Evolutionary conservation across 441 rosid species (phyloP).

Genomic region (Breynia disticha): DNA sequence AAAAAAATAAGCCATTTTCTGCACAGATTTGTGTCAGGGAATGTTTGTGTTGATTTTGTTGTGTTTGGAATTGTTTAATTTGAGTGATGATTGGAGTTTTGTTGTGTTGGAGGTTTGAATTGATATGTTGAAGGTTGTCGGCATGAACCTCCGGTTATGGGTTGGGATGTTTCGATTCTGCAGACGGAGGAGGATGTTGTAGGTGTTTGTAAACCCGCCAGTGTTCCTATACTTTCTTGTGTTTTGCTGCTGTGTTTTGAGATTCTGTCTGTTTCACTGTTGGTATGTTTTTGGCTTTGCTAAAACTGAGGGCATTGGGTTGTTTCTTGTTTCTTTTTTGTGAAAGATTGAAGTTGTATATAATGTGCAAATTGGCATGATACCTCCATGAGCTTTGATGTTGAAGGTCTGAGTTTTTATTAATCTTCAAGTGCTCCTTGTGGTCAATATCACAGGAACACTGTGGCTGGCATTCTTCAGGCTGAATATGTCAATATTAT

Average conservation of each 20-base stretch:
- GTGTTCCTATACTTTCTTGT: constrained; percentile 45
- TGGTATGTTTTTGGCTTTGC: too few relatives aligned
- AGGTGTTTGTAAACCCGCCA: constrained; percentile 82
- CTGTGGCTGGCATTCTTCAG: constrained; percentile 86
- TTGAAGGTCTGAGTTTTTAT: constrained; percentile 4
- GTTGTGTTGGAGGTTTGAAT: constrained; percentile 14
- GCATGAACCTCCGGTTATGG: constrained; percentile 92
- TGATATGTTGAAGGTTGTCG: constrained; percentile 41
- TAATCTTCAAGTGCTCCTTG: constrained; percentile 77
- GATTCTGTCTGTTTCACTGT: background rate
- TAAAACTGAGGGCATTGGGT: too few relatives aligned
- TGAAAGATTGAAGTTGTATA: too few relatives aligned
- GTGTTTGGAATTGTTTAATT: too few relatives aligned
- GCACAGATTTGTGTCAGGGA: constrained; percentile 44
- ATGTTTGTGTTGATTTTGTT: background rate
- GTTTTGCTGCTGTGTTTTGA: background rate
- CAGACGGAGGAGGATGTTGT: constrained; percentile 61
- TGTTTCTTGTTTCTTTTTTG: too few relatives aligned
- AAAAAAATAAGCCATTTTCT: constrained; percentile 88
- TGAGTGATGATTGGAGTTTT: constrained; percentile 10
- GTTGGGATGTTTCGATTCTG: constrained; percentile 49
- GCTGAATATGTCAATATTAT: constrained; percentile 80
- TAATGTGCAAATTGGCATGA: too few relatives aligned
- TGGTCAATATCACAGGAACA: constrained; percentile 95
- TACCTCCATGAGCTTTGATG: too few relatives aligned